phyloP scores from a whole-genome alignment of 148 eudicot genomes.

The Chenopodium suecicum region DNA sequence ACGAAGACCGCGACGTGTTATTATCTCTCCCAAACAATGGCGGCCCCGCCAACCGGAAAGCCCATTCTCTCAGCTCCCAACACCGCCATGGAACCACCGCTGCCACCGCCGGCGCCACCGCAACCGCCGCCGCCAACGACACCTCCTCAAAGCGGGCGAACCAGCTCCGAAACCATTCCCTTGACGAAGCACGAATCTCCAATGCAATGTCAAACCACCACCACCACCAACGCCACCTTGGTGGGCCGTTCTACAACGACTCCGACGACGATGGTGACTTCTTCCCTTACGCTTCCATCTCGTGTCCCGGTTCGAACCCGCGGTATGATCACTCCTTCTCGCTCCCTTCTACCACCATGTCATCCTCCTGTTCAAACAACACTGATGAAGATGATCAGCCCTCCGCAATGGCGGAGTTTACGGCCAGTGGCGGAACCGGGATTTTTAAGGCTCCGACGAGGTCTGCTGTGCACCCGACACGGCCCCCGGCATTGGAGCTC shows the following conservation, averaged over 20 bases:
- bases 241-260: conserved; percentile 14
- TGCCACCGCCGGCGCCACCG: neutral
- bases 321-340: conserved; percentile 33
- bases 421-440: conserved; percentile 58
- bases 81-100: conserved; percentile 28
- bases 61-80: conserved; percentile 56
- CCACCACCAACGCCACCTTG: conserved; percentile 36
- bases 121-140: neutral
- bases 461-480: conserved; percentile 76
- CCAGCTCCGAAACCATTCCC: conserved; percentile 69
- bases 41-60: conserved; percentile 40
- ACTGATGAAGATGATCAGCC: conserved; percentile 8
- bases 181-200: conserved; percentile 53
- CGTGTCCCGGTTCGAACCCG: neutral
- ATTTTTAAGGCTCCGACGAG: conserved; percentile 63
- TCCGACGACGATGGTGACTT: conserved; percentile 36
- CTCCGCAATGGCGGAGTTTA: conserved; percentile 53
- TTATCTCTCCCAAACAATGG: conserved; percentile 24
- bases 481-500: conserved; percentile 80
- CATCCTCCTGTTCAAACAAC: neutral
- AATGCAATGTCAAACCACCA: conserved; percentile 43
- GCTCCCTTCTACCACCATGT: conserved; percentile 4
- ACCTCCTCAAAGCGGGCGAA: conserved; percentile 26
- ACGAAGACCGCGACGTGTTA: conserved; percentile 47
- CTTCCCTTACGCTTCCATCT: conserved; percentile 38